These are phyloP conservation scores for Aspergillus coremiiformis DNA, from an alignment of 495 filamentous ascomycete genomes.

Conservation along the genomic window DNA sequence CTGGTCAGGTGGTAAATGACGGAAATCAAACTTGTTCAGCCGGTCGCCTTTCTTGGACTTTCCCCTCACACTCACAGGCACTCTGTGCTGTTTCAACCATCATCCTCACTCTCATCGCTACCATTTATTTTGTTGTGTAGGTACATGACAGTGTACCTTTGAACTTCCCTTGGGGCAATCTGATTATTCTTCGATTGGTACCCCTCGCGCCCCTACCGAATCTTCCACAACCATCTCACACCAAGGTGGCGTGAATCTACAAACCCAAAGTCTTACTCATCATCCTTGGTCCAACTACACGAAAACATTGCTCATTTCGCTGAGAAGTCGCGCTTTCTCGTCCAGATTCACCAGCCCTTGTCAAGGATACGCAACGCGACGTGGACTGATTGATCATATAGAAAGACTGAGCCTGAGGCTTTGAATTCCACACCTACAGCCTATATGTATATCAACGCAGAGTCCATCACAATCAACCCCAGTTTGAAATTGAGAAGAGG, in stretches of 20 bases:
- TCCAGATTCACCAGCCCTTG: background rate
- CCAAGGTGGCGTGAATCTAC: conserved; percentile 14
- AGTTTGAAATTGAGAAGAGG: conserved; percentile 1
- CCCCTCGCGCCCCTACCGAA: conserved; percentile 13
- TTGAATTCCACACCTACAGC: background rate
- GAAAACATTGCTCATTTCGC: background rate
- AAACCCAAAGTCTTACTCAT: conserved; percentile 6
- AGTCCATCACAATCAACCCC: conserved; percentile 3
- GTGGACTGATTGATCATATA: conserved; percentile 2
- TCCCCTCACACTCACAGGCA: conserved; percentile 10
- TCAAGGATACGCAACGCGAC: conserved; percentile 9
- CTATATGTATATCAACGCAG: conserved; percentile 19
- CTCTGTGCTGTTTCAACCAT: conserved; percentile 12
- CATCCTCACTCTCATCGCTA: background rate
- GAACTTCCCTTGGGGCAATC: conserved; percentile 1
- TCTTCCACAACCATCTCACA: conserved; percentile 13
- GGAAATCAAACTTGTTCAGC: conserved; percentile 16
- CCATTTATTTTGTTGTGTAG: background rate
- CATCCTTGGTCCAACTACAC: background rate
- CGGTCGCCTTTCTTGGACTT: conserved; percentile 4
- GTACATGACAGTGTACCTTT: background rate
- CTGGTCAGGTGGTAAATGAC: conserved; percentile 15
- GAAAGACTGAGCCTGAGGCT: background rate
- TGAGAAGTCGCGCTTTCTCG: background rate
- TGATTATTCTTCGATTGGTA: conserved; percentile 3